These are phyloP conservation scores for Thelonectria rubi DNA, from an alignment of 2,329 filamentous ascomycete species.

Conservation along the genomic window DNA sequence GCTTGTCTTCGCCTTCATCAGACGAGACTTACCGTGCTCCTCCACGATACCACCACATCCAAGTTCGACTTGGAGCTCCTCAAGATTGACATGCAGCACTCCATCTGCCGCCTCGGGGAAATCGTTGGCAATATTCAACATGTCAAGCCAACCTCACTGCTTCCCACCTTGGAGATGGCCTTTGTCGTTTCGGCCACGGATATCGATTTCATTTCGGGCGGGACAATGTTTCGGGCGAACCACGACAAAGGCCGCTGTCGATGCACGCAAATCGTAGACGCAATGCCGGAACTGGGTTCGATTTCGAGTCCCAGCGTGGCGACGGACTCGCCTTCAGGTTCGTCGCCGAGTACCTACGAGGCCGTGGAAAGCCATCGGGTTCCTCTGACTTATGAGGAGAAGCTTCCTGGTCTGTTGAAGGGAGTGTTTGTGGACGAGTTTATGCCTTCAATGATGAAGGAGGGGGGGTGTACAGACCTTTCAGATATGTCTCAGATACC, in stretches of 20 bases:
- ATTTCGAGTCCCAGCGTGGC: not conserved
- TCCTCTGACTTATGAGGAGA: not conserved
- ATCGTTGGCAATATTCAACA: not conserved
- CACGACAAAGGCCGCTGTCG: not conserved
- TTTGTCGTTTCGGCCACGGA: not conserved
- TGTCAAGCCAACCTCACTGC: not conserved
- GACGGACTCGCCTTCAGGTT: not conserved
- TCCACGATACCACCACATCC: not conserved
- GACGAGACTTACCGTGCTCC: constrained; percentile 65
- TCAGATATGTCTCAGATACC: not conserved
- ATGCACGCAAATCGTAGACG: not conserved
- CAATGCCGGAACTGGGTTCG: not conserved
- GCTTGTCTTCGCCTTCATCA: constrained; percentile 88
- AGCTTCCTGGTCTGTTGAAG: not conserved
- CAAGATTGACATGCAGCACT: constrained; percentile 2
- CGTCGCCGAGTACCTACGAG: not conserved
- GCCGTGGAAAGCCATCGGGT: not conserved
- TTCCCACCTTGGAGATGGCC: not conserved
- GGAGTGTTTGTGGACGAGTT: not conserved
- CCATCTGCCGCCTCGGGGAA: not conserved
- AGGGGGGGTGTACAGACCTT: too few relatives aligned
- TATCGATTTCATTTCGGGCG: not conserved
- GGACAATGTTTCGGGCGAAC: too few relatives aligned
- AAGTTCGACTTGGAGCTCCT: not conserved
- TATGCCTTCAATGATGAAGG: not conserved